These are phyloP conservation scores for Metarhizium humberi DNA, from an alignment of 2,329 filamentous ascomycete genomes.

Conservation along the genomic window DNA sequence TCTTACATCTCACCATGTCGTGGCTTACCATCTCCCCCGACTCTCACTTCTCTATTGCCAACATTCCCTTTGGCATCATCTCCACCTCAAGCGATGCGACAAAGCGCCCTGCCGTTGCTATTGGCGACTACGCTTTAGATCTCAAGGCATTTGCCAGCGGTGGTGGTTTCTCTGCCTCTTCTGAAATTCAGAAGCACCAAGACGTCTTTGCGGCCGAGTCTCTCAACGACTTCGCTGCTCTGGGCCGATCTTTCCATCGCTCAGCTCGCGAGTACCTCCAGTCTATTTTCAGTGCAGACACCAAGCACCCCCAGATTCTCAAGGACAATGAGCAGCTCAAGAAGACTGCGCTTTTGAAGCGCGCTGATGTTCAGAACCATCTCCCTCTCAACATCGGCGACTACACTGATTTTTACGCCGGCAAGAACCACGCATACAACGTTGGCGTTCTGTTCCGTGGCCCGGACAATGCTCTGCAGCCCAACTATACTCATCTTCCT, in stretches of 20 bases:
- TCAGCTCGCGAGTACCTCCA: constrained; percentile 63
- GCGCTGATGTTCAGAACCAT: constrained; percentile 50
- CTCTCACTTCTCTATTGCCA: constrained; percentile 59
- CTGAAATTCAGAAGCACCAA: constrained; percentile 16
- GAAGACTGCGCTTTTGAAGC: constrained; percentile 17
- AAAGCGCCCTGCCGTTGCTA: constrained; percentile 59
- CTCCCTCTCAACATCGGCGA: constrained; percentile 70
- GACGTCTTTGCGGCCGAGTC: constrained; percentile 17
- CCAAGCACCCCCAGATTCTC: constrained; percentile 24
- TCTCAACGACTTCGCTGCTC: constrained; percentile 27
- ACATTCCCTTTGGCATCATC: constrained; percentile 79
- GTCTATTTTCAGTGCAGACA: constrained; percentile 47
- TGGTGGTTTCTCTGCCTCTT: constrained; percentile 27
- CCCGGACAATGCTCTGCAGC: constrained; percentile 63
- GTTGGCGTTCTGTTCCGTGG: constrained; percentile 67
- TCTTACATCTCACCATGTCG: constrained; percentile 7
- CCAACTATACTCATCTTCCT: constrained; percentile 73
- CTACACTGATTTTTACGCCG: constrained; percentile 80
- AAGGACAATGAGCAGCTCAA: constrained; percentile 25
- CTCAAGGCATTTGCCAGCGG: constrained; percentile 48
- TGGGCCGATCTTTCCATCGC: constrained; percentile 60
- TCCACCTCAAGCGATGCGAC: constrained; percentile 46
- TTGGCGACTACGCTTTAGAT: constrained; percentile 65
- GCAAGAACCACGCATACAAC: constrained; percentile 65
- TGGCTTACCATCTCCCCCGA: constrained; percentile 17